phyloP scores from a whole-genome alignment of 441 rosid species.

The Populus trichocarpa region DNA sequence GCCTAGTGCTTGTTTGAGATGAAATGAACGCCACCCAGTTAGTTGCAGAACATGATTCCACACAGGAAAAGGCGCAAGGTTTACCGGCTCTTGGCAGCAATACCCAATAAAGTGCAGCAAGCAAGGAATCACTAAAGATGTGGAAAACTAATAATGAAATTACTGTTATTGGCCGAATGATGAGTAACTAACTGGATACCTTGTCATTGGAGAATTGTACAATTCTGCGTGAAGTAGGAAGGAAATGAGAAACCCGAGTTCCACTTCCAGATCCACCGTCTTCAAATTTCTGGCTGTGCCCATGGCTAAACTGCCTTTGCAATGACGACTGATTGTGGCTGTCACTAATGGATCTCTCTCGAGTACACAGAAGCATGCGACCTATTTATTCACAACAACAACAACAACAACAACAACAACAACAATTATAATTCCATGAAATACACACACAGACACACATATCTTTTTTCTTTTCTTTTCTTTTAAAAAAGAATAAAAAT shows the following conservation, averaged over 20 bases:
- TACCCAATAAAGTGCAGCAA: neutral
- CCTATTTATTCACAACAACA: conserved; percentile 29
- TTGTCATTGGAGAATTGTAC: conserved; percentile 79
- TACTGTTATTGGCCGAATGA: neutral
- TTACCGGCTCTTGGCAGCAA: neutral
- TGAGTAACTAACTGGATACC: conserved; percentile 21
- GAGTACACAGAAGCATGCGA: conserved; percentile 70
- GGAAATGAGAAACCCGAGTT: conserved; percentile 70
- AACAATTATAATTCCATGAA: neutral
- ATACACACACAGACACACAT: no score
- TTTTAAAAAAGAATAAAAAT: no score
- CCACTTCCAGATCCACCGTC: conserved; percentile 53
- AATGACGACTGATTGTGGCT: conserved; percentile 53
- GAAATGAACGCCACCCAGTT: neutral
- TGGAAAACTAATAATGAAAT: neutral
- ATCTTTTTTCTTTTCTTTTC: no score
- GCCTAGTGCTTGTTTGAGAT: neutral
- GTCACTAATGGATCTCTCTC: conserved; percentile 59
- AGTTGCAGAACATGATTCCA: neutral
- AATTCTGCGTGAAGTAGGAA: conserved; percentile 75
- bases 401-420: no score
- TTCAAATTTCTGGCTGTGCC: conserved; percentile 56
- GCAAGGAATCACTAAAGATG: neutral
- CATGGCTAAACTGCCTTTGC: conserved; percentile 73
- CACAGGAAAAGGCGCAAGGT: neutral